These are phyloP conservation scores for Firmiana major DNA, from an alignment of 345 rosid genomes.

Conservation along the genomic window DNA sequence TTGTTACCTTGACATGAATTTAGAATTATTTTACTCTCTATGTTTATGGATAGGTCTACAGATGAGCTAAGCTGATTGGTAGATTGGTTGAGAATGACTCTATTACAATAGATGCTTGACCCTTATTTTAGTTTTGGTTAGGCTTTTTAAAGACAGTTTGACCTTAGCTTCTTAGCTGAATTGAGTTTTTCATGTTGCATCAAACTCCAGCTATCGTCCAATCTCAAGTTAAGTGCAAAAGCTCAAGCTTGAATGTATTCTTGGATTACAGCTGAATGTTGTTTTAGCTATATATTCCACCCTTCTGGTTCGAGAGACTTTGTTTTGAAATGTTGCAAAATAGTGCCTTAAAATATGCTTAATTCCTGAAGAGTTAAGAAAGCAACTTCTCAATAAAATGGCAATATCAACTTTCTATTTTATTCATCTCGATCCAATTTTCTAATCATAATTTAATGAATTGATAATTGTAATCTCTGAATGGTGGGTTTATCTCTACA, in stretches of 20 bases:
- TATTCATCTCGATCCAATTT: not conserved
- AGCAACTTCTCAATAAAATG: not conserved
- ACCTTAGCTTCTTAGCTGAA: not conserved
- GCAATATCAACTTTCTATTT: not conserved
- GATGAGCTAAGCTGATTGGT: not conserved
- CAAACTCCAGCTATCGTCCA: not conserved
- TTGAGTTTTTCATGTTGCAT: not conserved
- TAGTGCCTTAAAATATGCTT: not conserved
- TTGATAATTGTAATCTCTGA: not conserved
- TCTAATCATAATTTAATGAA: not conserved
- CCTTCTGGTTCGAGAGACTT: too few species aligned
- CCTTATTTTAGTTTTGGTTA: not conserved
- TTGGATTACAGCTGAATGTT: not conserved
- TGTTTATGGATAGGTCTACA: not conserved
- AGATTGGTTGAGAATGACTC: not conserved
- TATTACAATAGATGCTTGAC: not conserved
- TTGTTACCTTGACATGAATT: not conserved
- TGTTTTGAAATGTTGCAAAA: too few species aligned
- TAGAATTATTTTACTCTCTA: not conserved
- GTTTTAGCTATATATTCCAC: not conserved
- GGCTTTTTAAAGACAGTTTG: not conserved
- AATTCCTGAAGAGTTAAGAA: not conserved
- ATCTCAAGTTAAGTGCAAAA: not conserved
- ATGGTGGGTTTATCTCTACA: too few species aligned
- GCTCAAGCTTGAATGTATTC: not conserved